Percentiles rank a stretch among this genome's conserved stretches.
These are phyloP conservation scores for Mytilinidion resinicola DNA, from an alignment of 495 filamentous ascomycete species.

Conservation along the genomic window DNA sequence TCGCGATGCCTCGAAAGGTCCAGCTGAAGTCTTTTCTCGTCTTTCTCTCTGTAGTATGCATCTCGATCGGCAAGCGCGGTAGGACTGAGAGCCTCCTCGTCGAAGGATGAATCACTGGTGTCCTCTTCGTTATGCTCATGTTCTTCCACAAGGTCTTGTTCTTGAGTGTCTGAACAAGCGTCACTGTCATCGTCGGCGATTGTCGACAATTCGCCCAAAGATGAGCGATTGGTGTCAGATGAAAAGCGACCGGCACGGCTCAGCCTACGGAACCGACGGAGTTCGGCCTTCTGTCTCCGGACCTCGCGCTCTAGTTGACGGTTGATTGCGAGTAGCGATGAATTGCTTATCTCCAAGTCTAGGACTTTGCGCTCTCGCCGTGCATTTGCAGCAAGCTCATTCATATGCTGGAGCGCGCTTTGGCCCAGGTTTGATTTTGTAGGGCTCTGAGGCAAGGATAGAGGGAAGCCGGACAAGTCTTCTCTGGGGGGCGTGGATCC, in stretches of 20 bases:
- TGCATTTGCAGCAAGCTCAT: slow-evolving; percentile 72
- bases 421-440: slow-evolving; percentile 32
- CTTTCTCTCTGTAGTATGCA: slow-evolving; percentile 42
- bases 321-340: slow-evolving; percentile 94
- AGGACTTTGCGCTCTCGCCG: slow-evolving; percentile 90
- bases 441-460: slow-evolving; percentile 44
- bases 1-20: slow-evolving; percentile 87
- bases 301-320: slow-evolving; percentile 85
- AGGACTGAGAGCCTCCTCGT: slow-evolving; percentile 40
- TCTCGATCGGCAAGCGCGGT: slow-evolving; percentile 42
- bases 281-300: slow-evolving; percentile 80
- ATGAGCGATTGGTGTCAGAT: slow-evolving; percentile 25
- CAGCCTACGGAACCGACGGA: slow-evolving; percentile 75
- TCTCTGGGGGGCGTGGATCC: slow-evolving; percentile 8
- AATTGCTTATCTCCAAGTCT: slow-evolving; percentile 97
- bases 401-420: slow-evolving; percentile 45
- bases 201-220: slow-evolving; percentile 9
- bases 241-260: slow-evolving; percentile 71
- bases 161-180: slow-evolving; percentile 43
- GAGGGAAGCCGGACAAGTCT: slow-evolving; percentile 6
- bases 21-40: slow-evolving; percentile 70
- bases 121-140: slow-evolving; percentile 31
- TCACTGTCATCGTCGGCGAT: slow-evolving; percentile 8
- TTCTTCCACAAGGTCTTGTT: slow-evolving; percentile 35
- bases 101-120: slow-evolving; percentile 18